Evolutionary conservation across 1,284 basidiomycete genomes (phyloP), one percentile per base, ranked within the genome.

Genomic region (Thelephora terrestris): DNA sequence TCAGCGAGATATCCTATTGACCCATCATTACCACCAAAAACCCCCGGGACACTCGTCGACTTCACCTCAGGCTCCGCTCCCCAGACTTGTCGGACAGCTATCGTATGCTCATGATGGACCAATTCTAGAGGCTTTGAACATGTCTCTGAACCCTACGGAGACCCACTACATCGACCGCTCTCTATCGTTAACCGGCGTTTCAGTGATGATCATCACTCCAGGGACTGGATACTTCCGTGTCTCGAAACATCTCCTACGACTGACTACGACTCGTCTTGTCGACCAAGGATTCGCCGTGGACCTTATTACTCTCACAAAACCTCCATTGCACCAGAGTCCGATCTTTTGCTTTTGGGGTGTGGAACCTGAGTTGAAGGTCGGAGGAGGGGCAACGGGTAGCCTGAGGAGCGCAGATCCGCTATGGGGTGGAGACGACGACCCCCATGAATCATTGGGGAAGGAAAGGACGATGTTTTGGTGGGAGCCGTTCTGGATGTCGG

Each of bases 121-220:
- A 39, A 74, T 99, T 24, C 78, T 99, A 7, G 95, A 99, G 65
- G 91, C 93, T 1, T 76, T 98, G 56, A 98, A 98, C 58, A 76
- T 99, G 47, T 89, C 85, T 1, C 76, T 98, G 17, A 96, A 95
- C 60, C 91, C 94, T 0, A 88, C 88, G 21, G 94, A 99, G 67
- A 88, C 88, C 21, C 92, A 97, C 63, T 97, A 95, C 63, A 85
- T 99, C 56, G 95, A 99, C 62, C 85, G 95, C 21, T 96, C 96
- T 43, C 71, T 99, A 5, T 91, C 87, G 7, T 74, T 93, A n/a
- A 98, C 95, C 0, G 96, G 95, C 23, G 69, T 87, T 1, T 81
- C 84, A 7, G 86, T 90, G 12, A 79, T 94, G 37, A 66, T 99
- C 46, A 80, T 99, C 53, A 95, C 93, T 1, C 92, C 94, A 0